These are phyloP conservation scores for Spergularia marina DNA, from an alignment of 148 eudicot genomes.

Conservation along the genomic window DNA sequence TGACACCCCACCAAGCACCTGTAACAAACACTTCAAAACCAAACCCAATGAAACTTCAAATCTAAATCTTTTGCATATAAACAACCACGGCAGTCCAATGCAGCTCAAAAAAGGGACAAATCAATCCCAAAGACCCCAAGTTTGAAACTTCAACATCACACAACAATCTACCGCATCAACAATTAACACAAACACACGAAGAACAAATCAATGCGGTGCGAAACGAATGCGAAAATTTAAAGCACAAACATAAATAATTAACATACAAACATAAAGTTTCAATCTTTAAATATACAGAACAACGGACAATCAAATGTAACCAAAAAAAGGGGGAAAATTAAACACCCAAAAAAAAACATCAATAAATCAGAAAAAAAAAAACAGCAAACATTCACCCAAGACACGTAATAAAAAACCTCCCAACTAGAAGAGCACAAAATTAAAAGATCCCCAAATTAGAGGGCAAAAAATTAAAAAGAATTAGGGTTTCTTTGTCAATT, in stretches of 20 bases:
- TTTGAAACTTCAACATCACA: background rate
- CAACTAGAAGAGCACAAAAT: background rate
- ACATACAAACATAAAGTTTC: background rate
- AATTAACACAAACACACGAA: background rate
- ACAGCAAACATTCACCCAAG: background rate
- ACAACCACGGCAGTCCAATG: background rate
- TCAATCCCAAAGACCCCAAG: no score
- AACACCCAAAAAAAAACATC: background rate
- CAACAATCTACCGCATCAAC: background rate
- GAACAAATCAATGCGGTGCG: background rate
- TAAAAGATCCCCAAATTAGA: background rate
- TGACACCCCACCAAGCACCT: background rate
- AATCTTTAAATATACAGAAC: background rate
- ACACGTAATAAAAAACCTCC: background rate
- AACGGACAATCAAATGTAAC: background rate
- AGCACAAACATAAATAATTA: no score
- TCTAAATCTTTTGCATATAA: background rate
- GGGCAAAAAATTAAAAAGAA: background rate
- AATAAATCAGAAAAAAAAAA: background rate
- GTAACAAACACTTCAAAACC: background rate
- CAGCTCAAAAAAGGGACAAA: no score
- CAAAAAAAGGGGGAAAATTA: background rate
- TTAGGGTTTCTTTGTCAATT: slow-evolving; percentile 9
- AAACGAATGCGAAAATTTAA: no score
- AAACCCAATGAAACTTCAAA: background rate